A percentile compares a stretch with the other conserved stretches of the same genome.
These are phyloP conservation scores for Chrysoporthe deuterocubensis DNA, from an alignment of 2,329 filamentous ascomycete genomes.

Conservation along the genomic window DNA sequence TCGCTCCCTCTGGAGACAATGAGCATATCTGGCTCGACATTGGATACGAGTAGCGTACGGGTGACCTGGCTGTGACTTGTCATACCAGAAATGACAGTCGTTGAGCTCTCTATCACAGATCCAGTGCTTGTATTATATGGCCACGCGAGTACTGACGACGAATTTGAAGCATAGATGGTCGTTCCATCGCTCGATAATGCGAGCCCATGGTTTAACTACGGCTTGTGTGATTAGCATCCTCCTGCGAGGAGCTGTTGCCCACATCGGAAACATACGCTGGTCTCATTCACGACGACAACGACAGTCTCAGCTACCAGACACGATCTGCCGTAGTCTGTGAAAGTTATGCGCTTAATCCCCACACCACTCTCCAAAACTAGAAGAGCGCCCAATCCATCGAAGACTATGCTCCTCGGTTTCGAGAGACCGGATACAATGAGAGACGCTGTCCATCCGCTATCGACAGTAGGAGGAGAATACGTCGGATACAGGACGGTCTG, in stretches of 20 bases:
- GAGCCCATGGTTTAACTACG: constrained; percentile 55
- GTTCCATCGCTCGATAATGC: constrained; percentile 50
- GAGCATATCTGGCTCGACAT: constrained; percentile 54
- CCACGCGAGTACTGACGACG: constrained; percentile 61
- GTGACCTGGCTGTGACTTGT: constrained; percentile 61
- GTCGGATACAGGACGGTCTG: constrained; percentile 36
- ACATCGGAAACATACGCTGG: constrained; percentile 37
- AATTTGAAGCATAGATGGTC: constrained; percentile 56
- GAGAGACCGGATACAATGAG: constrained; percentile 47
- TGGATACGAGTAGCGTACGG: constrained; percentile 64
- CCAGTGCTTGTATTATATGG: constrained; percentile 57
- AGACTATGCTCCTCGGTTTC: constrained; percentile 49
- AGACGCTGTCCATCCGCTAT: constrained; percentile 49
- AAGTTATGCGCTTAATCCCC: constrained; percentile 46
- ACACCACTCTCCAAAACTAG: constrained; percentile 50
- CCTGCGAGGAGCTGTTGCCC: neutral
- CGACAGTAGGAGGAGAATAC: constrained; percentile 44
- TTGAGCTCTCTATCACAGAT: constrained; percentile 45
- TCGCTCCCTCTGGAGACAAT: constrained; percentile 66
- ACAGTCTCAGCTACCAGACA: constrained; percentile 38
- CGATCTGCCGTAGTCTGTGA: constrained; percentile 47
- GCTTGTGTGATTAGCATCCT: neutral
- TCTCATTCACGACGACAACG: constrained; percentile 39
- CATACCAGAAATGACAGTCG: constrained; percentile 64
- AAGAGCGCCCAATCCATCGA: constrained; percentile 49